A percentile compares a stretch with the other conserved stretches of the same genome.
These are phyloP conservation scores for Coprinellus aureogranulatus DNA, from an alignment of 768 basidiomycete genomes.

Conservation along the genomic window DNA sequence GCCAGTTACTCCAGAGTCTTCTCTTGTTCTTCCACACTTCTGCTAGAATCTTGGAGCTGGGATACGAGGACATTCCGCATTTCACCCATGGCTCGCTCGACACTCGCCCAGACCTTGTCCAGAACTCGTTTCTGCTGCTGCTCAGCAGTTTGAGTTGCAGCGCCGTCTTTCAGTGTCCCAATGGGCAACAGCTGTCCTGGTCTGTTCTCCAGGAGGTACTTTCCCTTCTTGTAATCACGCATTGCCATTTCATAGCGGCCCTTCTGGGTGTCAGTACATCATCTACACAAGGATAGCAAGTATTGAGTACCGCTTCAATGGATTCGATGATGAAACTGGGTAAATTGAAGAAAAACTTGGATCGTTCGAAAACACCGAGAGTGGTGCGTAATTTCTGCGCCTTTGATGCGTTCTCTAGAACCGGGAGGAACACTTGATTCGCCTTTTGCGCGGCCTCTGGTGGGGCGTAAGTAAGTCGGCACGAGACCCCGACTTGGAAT, in stretches of 20 bases:
- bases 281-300: not conserved
- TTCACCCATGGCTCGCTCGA: constrained; percentile 92
- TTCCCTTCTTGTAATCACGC: constrained; percentile 96
- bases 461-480: constrained; percentile 4
- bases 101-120: constrained; percentile 93
- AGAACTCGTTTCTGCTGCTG: constrained; percentile 89
- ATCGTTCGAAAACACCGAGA: constrained; percentile 91
- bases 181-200: constrained; percentile 80
- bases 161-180: constrained; percentile 58
- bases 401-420: constrained; percentile 92
- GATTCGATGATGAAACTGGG: constrained; percentile 86
- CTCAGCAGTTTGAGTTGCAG: constrained; percentile 45
- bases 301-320: constrained; percentile 73
- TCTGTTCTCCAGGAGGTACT: constrained; percentile 84
- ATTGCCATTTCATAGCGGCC: constrained; percentile 92
- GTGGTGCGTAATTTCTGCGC: constrained; percentile 91
- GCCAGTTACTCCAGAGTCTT: constrained; percentile 88
- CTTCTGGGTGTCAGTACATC: constrained; percentile 35
- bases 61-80: constrained; percentile 76
- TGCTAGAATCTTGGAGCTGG: constrained; percentile 77
- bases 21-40: constrained; percentile 91
- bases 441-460: constrained; percentile 89
- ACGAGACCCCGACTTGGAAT: not conserved
- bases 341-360: constrained; percentile 98
- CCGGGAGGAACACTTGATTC: constrained; percentile 92